Conservation (phyloP, 306 rosid species). For the Glycyrrhiza uralensis region DNA sequence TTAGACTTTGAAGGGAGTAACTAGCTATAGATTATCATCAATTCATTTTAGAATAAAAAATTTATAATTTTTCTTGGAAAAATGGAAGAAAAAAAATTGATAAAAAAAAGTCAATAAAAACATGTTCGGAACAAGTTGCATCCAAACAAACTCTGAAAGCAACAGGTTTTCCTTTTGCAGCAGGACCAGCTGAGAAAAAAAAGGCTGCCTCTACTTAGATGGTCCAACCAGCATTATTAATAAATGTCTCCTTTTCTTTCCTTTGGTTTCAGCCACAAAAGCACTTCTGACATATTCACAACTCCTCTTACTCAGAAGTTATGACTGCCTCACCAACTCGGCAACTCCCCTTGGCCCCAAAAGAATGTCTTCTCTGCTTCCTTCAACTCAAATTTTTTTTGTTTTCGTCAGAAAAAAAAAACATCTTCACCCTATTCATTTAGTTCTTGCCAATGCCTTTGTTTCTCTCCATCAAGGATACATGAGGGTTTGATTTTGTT, state of each 20-base stretch:
- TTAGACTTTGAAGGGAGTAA: no score
- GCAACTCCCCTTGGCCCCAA: slow-evolving; percentile 18
- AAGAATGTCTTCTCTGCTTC: slow-evolving; percentile 21
- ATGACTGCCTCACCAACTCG: slow-evolving; percentile 32
- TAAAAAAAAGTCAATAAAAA: neutral
- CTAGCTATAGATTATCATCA: neutral
- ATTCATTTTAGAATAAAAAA: neutral
- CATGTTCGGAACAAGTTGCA: neutral
- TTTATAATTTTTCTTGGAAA: no score
- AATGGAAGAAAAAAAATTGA: no score
- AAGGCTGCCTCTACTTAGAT: slow-evolving; percentile 21
- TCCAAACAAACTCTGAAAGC: slow-evolving; percentile 9
- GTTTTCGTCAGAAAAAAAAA: slow-evolving; percentile 8
- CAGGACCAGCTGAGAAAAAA: slow-evolving; percentile 26
- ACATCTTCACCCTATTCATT: slow-evolving; percentile 22
- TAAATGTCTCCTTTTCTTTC: slow-evolving; percentile 19
- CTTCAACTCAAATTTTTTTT: neutral
- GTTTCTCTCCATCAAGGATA: slow-evolving; percentile 1
- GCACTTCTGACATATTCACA: slow-evolving; percentile 29
- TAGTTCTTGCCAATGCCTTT: slow-evolving; percentile 7
- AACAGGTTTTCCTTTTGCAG: neutral
- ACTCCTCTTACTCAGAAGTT: slow-evolving; percentile 2
- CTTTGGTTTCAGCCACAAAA: slow-evolving; percentile 45
- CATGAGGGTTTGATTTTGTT: slow-evolving; percentile 22
- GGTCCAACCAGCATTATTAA: slow-evolving; percentile 40